Base-by-base conservation (phyloP, 2,329 filamentous ascomycete genomes). In the Talaromyces islandicus region DNA sequence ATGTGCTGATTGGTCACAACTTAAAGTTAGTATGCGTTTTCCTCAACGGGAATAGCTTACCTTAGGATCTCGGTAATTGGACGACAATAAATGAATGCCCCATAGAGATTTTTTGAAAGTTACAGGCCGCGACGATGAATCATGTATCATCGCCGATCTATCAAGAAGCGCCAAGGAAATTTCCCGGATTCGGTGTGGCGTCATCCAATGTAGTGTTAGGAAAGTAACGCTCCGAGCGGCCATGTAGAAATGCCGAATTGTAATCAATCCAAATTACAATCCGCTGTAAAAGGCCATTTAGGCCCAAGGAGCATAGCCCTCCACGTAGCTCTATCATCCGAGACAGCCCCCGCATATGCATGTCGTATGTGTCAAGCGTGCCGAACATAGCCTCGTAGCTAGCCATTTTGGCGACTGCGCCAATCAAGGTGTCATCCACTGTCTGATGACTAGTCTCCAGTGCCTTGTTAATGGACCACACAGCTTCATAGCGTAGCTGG, bases 301-400 rank as follows among this genome's bases (percentile, higher is more conserved):
- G 66, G 0, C 78, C 79, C 0, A 82, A 70, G 3, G 67, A 66
- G 3, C 65, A 56, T 12, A 83, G 64, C 3, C 81, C 80, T 4
- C 80, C 80, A 19, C 80, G 73, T 48, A 80, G 62, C 19, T 68
- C 69, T 11, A 83, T 69, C 69, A 81, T 78, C 19, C 72, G 69
- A 41, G 66, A 62, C 27, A 82, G 68, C 4, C 76, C 80, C 1
- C 69, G 69, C 80, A 83, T 82, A 69, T 83, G 80, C 3, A 76
- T 74, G 56, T 73, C 68, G 61, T 78, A 82, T 14, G 73, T 71
- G 3, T 71, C 66, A 21, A 72, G 64, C 21, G 74, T 72, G 24
- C 80, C 80, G 63, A 77, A 81, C 62, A 81, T 77, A n/a, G 79
- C 79, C 64, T 83, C 81, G 65, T 80, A 83, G 62, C 76, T 78